Base-by-base conservation (phyloP, 2,329 filamentous ascomycete genomes). In the Diplocarpon rosae region DNA sequence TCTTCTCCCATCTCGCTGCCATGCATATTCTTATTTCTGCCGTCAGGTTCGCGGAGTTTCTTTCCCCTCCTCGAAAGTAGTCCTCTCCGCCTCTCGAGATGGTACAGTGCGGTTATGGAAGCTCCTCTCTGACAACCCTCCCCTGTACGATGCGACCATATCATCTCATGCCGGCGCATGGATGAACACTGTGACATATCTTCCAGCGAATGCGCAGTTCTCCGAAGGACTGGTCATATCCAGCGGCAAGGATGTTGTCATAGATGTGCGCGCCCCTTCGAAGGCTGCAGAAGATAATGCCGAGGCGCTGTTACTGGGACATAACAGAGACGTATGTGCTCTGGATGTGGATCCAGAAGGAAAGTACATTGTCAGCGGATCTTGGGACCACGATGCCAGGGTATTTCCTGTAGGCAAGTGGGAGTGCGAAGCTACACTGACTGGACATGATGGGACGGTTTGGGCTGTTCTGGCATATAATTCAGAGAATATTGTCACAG, bases 401-500 rank as follows among this genome's bases (percentile, higher is more conserved):
- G 68, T 96, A 42, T 98, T 92, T 92, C 75, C 73, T 51, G 69
- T 92, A n/a, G 76, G 77, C 33, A 88, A 83, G 53, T 95, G 90
- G 85, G 87, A 93, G 59, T 76, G 76, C 9, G 76, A 84, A 52
- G 66, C 79, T 28, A 68, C 83, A 37, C 70, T 98, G 14, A 67
- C 76, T 37, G 88, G 86, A 5, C 88, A 95, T 59, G 76, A 82
- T 44, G 84, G 77, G 32, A 83, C 82, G 39, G 88, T 98, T 12
- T 96, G 89, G 90, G 83, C 83, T n/a, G 88, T 95, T 4, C 65
- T 96, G 46, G 84, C 85, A 13, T 82, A 90, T 51, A 83, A 93
- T 60, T 75, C 80, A 44, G 75, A 80, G 31, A 88, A 83, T 0
- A 75, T 96, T 37, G 76, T 95, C 48, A 96, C 90, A n/a, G 88